Conservation (phyloP, 768 basidiomycete species). For the Russula vinacea region DNA sequence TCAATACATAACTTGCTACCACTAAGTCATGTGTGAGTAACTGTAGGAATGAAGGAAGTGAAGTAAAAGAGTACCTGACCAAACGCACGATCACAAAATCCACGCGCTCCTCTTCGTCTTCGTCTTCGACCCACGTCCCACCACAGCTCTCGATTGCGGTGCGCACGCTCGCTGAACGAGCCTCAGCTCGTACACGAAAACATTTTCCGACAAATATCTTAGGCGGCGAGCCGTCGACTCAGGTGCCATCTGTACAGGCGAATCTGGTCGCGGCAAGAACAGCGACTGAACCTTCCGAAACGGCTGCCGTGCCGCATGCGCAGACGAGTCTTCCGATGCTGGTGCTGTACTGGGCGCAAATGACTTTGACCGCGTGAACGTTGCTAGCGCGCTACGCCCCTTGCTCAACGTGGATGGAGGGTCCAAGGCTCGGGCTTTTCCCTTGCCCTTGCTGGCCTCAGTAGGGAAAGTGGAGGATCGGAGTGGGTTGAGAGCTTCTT, state of each 20-base stretch:
- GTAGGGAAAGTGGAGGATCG: constrained; percentile 4
- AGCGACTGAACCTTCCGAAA: constrained; percentile 43
- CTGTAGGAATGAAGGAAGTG: background rate
- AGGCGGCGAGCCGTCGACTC: constrained; percentile 17
- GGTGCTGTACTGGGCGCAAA: constrained; percentile 45
- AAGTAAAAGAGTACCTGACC: constrained; percentile 52
- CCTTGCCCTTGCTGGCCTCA: constrained; percentile 2
- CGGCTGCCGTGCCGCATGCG: constrained; percentile 39
- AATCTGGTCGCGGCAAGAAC: constrained; percentile 19
- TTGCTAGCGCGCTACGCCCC: constrained; percentile 47
- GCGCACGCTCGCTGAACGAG: constrained; percentile 53
- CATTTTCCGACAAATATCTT: constrained; percentile 53
- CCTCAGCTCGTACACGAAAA: constrained; percentile 67
- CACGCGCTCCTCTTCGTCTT: constrained; percentile 45
- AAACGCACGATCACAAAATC: constrained; percentile 70
- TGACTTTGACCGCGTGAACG: constrained; percentile 62
- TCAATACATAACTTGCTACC: constrained; percentile 65
- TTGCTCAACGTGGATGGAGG: constrained; percentile 6
- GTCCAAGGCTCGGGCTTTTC: constrained; percentile 14
- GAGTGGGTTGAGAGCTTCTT: constrained; percentile 11
- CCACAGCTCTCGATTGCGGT: constrained; percentile 59
- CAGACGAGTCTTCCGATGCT: constrained; percentile 25
- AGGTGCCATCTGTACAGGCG: constrained; percentile 23
- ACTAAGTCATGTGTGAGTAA: constrained; percentile 38
- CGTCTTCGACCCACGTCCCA: constrained; percentile 46